These are phyloP conservation scores for Entelexis paramagnoliae DNA, from an alignment of 1,139 yeast species.

Conservation along the genomic window DNA sequence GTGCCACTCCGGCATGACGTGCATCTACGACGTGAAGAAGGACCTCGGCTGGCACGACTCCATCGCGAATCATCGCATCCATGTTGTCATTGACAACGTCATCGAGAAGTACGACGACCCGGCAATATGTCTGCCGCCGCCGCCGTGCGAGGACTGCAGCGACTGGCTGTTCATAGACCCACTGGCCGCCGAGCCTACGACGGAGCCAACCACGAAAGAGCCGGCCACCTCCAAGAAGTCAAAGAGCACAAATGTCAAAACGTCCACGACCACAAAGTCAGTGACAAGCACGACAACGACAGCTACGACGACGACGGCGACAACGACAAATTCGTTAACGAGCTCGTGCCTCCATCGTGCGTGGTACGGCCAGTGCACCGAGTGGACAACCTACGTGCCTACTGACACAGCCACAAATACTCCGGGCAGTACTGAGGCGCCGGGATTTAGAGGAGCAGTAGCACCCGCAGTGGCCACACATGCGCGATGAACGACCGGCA, in stretches of 20 bases:
- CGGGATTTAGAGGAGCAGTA: background rate
- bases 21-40: constrained; percentile 80
- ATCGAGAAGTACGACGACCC: constrained; percentile 62
- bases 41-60: constrained; percentile 91
- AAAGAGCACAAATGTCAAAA: background rate
- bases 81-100: constrained; percentile 79
- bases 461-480: background rate
- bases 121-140: constrained; percentile 58
- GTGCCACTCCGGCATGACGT: constrained; percentile 84
- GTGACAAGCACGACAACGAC: constrained; percentile 12
- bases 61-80: constrained; percentile 78
- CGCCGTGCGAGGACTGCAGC: constrained; percentile 68
- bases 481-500: background rate
- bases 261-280: constrained; percentile 12
- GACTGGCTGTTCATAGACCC: constrained; percentile 73
- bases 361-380: constrained; percentile 28
- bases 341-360: constrained; percentile 17
- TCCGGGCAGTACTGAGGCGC: background rate
- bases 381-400: constrained; percentile 18
- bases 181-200: constrained; percentile 26
- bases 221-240: constrained; percentile 2
- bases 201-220: constrained; percentile 39
- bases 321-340: constrained; percentile 7
- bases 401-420: background rate
- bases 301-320: background rate